phyloP scores from a whole-genome alignment of 768 basidiomycete genomes.

The Russula griseocarnosa region DNA sequence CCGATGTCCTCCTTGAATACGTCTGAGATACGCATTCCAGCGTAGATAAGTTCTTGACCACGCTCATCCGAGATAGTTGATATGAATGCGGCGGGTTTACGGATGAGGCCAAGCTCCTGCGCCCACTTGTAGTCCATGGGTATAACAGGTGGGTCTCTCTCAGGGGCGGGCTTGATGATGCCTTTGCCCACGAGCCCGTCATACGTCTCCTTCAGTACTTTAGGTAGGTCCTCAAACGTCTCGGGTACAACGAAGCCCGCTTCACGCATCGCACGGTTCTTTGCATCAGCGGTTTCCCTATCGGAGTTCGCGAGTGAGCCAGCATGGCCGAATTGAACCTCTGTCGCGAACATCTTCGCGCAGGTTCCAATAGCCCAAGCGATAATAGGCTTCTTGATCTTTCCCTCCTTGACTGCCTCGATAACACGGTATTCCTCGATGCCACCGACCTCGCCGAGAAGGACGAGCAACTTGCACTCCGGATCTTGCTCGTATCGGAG shows the following conservation, averaged over 20 bases:
- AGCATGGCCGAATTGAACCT: slow-evolving; percentile 99
- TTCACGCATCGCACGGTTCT: slow-evolving; percentile 91
- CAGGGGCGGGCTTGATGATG: slow-evolving; percentile 60
- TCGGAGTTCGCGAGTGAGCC: slow-evolving; percentile 98
- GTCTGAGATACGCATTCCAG: slow-evolving; percentile 98
- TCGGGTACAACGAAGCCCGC: slow-evolving; percentile 97
- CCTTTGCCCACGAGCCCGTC: slow-evolving; percentile 71
- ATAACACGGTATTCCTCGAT: slow-evolving; percentile 99
- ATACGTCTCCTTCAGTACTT: slow-evolving; percentile 80
- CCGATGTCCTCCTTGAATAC: slow-evolving; percentile 98
- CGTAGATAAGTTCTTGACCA: slow-evolving; percentile 96
- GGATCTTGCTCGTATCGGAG: slow-evolving; percentile 96
- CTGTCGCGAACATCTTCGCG: slow-evolving; percentile 99
- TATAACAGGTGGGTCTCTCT: slow-evolving; percentile 89
- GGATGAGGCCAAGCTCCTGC: slow-evolving; percentile 95
- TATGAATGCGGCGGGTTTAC: slow-evolving; percentile 98
- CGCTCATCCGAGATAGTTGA: slow-evolving; percentile 99
- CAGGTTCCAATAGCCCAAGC: slow-evolving; percentile 99
- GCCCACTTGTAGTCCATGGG: slow-evolving; percentile 99
- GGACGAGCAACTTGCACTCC: slow-evolving; percentile 97
- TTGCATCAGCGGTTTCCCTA: slow-evolving; percentile 95
- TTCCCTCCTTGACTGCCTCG: slow-evolving; percentile 89
- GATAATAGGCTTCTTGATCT: slow-evolving; percentile 97
- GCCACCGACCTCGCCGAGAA: slow-evolving; percentile 98
- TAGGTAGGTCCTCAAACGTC: slow-evolving; percentile 94